A percentile compares a stretch with the other conserved stretches of the same genome.
Evolutionary conservation across 2,329 filamentous ascomycete genomes (phyloP).

Genomic region (Amesomyces nigricolor): DNA sequence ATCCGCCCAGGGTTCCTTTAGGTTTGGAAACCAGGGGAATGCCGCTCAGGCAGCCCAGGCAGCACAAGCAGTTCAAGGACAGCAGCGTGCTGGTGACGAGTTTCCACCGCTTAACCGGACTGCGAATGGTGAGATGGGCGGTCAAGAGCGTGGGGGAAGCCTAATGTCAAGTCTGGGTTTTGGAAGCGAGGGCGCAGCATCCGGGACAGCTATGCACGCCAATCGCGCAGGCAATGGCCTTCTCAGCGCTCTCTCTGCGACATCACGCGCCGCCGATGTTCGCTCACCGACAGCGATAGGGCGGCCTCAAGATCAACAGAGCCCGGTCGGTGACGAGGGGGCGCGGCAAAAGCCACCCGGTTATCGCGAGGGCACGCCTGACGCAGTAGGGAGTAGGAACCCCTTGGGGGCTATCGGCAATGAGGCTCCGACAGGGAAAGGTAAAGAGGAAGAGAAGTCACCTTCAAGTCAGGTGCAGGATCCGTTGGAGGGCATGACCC

Average conservation of each 20-base stretch:
- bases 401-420: conserved; percentile 45
- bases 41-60: conserved; percentile 38
- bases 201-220: conserved; percentile 35
- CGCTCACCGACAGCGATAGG: conserved; percentile 41
- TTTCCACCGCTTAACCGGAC: conserved; percentile 57
- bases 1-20: conserved; percentile 44
- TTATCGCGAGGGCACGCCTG: conserved; percentile 41
- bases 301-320: conserved; percentile 42
- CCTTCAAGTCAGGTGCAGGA: conserved; percentile 45
- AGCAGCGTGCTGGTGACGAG: conserved; percentile 49
- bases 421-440: conserved; percentile 36
- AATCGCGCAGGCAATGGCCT: conserved; percentile 53
- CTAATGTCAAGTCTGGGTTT: conserved; percentile 52
- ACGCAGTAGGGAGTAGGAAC: conserved; percentile 36
- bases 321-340: conserved; percentile 39
- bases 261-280: conserved; percentile 44
- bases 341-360: conserved; percentile 40
- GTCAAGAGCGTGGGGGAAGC: conserved; percentile 46
- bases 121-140: conserved; percentile 50
- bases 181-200: conserved; percentile 40
- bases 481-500: conserved; percentile 55
- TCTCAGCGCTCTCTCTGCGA: conserved; percentile 59
- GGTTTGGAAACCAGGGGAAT: conserved; percentile 47
- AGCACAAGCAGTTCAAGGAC: conserved; percentile 42
- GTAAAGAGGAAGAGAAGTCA: conserved; percentile 40